A percentile compares a stretch with the other conserved stretches of the same genome.
phyloP scores from a whole-genome alignment of 2,329 filamentous ascomycete genomes.

The Scedosporium aurantiacum region DNA sequence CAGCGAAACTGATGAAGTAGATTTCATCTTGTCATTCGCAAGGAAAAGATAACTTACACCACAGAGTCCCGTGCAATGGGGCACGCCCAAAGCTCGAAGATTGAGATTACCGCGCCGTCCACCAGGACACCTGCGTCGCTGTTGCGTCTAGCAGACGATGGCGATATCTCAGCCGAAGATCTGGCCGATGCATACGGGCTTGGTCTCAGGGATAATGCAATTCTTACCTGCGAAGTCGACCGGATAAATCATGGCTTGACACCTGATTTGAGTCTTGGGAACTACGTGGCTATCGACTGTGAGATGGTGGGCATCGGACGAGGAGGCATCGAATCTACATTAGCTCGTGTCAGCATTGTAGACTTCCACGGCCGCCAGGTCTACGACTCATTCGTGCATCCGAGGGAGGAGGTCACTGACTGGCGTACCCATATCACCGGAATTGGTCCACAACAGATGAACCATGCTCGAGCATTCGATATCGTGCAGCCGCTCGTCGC shows the following conservation, averaged over 20 bases:
- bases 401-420: slow-evolving; percentile 69
- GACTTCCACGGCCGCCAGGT: slow-evolving; percentile 89
- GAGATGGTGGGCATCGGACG: slow-evolving; percentile 92
- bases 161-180: slow-evolving; percentile 48
- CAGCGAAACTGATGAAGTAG: too few relatives aligned
- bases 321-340: slow-evolving; percentile 56
- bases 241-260: slow-evolving; percentile 55
- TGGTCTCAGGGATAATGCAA: slow-evolving; percentile 35
- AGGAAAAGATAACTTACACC: too few relatives aligned
- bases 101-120: slow-evolving; percentile 22
- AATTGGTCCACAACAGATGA: slow-evolving; percentile 64
- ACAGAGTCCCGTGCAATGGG: slow-evolving; percentile 35
- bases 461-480: slow-evolving; percentile 56
- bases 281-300: slow-evolving; percentile 89
- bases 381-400: slow-evolving; percentile 86
- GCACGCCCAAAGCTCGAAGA: slow-evolving; percentile 37
- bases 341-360: slow-evolving; percentile 81
- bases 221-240: slow-evolving; percentile 34
- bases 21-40: too few relatives aligned
- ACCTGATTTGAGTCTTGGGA: slow-evolving; percentile 58
- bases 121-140: slow-evolving; percentile 39
- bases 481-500: slow-evolving; percentile 66
- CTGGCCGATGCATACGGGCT: slow-evolving; percentile 52
- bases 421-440: slow-evolving; percentile 85
- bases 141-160: slow-evolving; percentile 49